phyloP scores from a whole-genome alignment of 371 early-diverging fungal genomes.

The Lichtheimia hyalospora region DNA sequence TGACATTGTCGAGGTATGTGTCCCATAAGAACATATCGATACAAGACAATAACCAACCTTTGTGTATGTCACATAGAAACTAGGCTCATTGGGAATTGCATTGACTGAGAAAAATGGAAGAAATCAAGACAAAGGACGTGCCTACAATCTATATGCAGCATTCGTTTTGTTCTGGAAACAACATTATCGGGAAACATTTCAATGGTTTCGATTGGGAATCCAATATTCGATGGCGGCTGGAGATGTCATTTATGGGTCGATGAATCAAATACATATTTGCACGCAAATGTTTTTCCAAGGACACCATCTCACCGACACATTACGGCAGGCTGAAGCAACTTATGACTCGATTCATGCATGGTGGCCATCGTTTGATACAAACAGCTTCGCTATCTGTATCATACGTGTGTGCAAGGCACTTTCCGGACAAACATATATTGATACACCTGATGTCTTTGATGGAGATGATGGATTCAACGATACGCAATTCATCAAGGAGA shows the following conservation, averaged over 20 bases:
- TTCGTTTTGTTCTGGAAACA: slow-evolving; percentile 38
- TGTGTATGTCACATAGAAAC: background rate
- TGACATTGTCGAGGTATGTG: slow-evolving; percentile 24
- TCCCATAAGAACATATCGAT: no score
- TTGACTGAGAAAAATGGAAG: slow-evolving; percentile 26
- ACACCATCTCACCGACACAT: slow-evolving; percentile 16
- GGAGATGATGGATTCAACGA: slow-evolving; percentile 48
- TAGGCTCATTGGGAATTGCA: slow-evolving; percentile 4
- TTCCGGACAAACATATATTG: slow-evolving; percentile 34
- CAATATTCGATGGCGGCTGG: slow-evolving; percentile 26
- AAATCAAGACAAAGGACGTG: slow-evolving; percentile 37
- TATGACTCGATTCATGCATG: slow-evolving; percentile 38
- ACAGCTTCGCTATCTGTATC: slow-evolving; percentile 36
- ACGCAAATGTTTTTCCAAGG: slow-evolving; percentile 18
- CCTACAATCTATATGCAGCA: slow-evolving; percentile 24
- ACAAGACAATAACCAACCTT: background rate
- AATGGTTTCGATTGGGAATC: slow-evolving; percentile 9
- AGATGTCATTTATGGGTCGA: slow-evolving; percentile 42
- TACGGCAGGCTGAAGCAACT: slow-evolving; percentile 28
- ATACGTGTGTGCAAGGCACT: slow-evolving; percentile 38
- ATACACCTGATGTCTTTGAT: slow-evolving; percentile 29
- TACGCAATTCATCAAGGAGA: slow-evolving; percentile 33
- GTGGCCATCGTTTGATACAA: slow-evolving; percentile 35
- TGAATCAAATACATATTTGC: slow-evolving; percentile 28
- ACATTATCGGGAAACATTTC: slow-evolving; percentile 24